Evolutionary conservation across 371 early-diverging fungal species (phyloP).

Genomic region (Apophysomyces variabilis): DNA sequence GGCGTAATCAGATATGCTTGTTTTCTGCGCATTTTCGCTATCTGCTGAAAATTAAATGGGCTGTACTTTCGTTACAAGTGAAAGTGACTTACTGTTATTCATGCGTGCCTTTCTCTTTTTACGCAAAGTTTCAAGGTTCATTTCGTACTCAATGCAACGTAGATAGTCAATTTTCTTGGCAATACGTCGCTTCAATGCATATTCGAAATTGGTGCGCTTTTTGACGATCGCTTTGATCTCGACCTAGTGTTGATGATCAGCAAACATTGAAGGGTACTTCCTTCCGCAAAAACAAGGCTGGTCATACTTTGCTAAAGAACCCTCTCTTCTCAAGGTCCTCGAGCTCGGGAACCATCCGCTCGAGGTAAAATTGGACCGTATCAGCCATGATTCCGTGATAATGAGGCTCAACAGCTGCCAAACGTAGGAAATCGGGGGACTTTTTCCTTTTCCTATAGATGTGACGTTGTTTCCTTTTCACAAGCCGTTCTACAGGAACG

Average conservation of each 20-base stretch:
- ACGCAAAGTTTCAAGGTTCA: conserved; percentile 86
- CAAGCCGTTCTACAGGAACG: background rate
- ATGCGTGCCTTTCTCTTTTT: conserved; percentile 78
- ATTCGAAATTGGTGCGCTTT: conserved; percentile 88
- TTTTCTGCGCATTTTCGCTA: conserved; percentile 26
- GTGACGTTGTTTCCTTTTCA: conserved; percentile 2
- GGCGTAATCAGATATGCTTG: conserved; percentile 64
- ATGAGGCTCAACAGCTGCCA: conserved; percentile 28
- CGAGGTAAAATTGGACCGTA: conserved; percentile 85
- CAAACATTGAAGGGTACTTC: background rate
- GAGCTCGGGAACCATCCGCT: conserved; percentile 93
- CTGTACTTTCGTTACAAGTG: background rate
- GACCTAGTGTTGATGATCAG: conserved; percentile 35
- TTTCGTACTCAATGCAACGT: conserved; percentile 93
- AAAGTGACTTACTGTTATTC: conserved; percentile 13
- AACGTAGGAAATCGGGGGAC: conserved; percentile 21
- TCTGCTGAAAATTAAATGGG: background rate
- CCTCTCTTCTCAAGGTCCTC: conserved; percentile 83
- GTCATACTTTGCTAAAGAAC: conserved; percentile 73
- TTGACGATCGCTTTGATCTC: conserved; percentile 91
- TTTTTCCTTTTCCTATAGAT: background rate
- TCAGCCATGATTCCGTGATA: conserved; percentile 76
- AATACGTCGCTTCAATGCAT: conserved; percentile 80
- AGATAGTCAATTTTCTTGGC: conserved; percentile 81
- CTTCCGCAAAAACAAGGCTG: conserved; percentile 4